phyloP scores from a whole-genome alignment of 176 grass and related monocot species.

The Juncus inflexus region DNA sequence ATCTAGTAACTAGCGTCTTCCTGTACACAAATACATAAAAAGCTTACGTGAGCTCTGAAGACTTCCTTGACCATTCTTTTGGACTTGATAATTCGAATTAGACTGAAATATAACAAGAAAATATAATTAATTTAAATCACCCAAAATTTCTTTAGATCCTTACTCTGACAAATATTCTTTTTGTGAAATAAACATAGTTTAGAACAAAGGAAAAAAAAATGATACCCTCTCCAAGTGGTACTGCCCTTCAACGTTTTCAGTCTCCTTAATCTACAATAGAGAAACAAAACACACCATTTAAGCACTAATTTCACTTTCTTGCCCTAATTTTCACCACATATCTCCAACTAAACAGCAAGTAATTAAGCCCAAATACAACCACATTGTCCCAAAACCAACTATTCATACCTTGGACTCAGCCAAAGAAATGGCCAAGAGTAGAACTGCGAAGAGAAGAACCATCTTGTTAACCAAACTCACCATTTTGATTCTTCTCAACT shows the following conservation, averaged over 20 bases:
- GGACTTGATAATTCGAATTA: conserved; percentile 9
- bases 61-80: conserved; percentile 10
- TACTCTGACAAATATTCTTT: neutral
- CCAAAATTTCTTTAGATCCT: neutral
- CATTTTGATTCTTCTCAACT: conserved; percentile 2
- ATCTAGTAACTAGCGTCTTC: no score
- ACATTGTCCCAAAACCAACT: neutral
- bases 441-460: conserved; percentile 38
- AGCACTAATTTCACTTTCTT: conserved; percentile 9
- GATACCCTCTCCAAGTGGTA: conserved; percentile 27
- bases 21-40: neutral
- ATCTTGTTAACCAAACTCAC: conserved; percentile 32
- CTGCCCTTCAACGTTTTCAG: conserved; percentile 14
- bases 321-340: neutral
- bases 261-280: conserved; percentile 16
- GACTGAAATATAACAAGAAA: neutral
- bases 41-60: conserved; percentile 26
- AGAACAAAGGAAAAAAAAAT: neutral
- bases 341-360: neutral
- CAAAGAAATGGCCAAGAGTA: conserved; percentile 36
- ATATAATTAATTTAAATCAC: conserved; percentile 1
- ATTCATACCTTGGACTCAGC: conserved; percentile 34
- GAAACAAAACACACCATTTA: neutral
- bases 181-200: neutral
- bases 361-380: neutral